Evolutionary conservation across 108 stramenopile species (phyloP).

Genomic region (Conticribra guillardii): DNA sequence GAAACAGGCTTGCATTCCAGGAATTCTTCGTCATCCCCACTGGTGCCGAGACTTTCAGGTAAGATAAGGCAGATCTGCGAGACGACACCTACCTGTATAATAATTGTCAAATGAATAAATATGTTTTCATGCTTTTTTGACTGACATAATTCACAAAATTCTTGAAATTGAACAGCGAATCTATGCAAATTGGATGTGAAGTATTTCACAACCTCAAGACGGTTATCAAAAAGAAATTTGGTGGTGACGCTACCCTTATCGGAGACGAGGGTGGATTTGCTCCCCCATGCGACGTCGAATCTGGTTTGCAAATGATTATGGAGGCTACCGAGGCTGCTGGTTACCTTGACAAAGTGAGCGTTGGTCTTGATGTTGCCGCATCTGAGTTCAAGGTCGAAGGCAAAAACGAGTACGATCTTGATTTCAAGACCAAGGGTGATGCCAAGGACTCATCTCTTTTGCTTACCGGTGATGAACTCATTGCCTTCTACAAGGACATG

Average conservation of each 20-base stretch:
- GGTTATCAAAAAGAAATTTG: conserved; percentile 98
- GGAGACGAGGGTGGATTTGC: conserved; percentile 99
- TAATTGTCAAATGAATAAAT: too few relatives aligned
- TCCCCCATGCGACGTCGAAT: conserved; percentile 92
- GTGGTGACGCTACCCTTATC: conserved; percentile 97
- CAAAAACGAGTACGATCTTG: conserved; percentile 97
- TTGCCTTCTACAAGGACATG: conserved; percentile 93
- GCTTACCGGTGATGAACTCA: conserved; percentile 92
- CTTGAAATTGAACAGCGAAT: conserved; percentile 55
- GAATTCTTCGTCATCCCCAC: conserved; percentile 99
- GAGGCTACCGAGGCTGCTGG: conserved; percentile 95
- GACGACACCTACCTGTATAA: too few relatives aligned
- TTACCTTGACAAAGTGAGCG: conserved; percentile 93
- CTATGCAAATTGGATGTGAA: conserved; percentile 99
- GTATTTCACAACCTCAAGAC: conserved; percentile 98
- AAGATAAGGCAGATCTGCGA: too few relatives aligned
- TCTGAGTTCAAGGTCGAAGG: conserved; percentile 97
- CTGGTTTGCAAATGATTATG: conserved; percentile 98
- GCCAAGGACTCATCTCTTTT: conserved; percentile 85
- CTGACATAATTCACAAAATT: not conserved
- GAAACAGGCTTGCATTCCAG: conserved; percentile 98
- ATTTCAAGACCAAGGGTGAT: conserved; percentile 91
- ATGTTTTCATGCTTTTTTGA: too few relatives aligned
- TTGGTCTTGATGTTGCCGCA: conserved; percentile 98
- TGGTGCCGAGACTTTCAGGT: conserved; percentile 90